A percentile compares a stretch with the other conserved stretches of the same genome.
phyloP scores from a whole-genome alignment of 352 stramenopile species.

The Aphanomyces euteiches region DNA sequence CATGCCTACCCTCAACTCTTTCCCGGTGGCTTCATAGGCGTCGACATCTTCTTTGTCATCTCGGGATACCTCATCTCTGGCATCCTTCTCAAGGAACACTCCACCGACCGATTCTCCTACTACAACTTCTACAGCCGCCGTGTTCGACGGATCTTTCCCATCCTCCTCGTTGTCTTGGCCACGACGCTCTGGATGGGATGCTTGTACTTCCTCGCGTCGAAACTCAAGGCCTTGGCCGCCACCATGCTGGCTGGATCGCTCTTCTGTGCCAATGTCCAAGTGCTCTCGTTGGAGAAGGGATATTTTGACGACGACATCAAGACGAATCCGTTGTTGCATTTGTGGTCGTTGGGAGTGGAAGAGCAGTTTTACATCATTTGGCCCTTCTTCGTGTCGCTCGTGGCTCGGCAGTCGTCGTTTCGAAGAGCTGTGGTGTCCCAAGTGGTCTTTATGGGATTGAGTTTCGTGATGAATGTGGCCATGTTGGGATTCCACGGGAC shows the following conservation, averaged over 20 bases:
- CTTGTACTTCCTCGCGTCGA: background rate
- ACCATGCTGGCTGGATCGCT: background rate
- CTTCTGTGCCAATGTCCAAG: constrained; percentile 21
- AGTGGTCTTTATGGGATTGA: background rate
- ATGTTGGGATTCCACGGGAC: constrained; percentile 7
- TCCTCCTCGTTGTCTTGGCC: background rate
- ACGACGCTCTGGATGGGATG: background rate
- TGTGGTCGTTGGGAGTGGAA: constrained; percentile 32
- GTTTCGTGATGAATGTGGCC: constrained; percentile 20
- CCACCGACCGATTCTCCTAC: background rate
- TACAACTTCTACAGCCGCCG: background rate
- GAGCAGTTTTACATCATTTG: constrained; percentile 34
- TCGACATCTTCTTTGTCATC: constrained; percentile 3
- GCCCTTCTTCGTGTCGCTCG: constrained; percentile 20
- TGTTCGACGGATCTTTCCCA: background rate
- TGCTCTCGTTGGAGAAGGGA: constrained; percentile 24
- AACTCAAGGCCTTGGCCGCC: background rate
- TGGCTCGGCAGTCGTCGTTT: background rate
- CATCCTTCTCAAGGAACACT: background rate
- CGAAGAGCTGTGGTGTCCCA: background rate
- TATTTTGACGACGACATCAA: constrained; percentile 29
- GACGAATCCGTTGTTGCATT: constrained; percentile 26
- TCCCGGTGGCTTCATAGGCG: background rate
- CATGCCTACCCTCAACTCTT: background rate
- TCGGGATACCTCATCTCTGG: background rate